Evolutionary conservation across 345 rosid species (phyloP).

Genomic region (Euphorbia tirucalli): DNA sequence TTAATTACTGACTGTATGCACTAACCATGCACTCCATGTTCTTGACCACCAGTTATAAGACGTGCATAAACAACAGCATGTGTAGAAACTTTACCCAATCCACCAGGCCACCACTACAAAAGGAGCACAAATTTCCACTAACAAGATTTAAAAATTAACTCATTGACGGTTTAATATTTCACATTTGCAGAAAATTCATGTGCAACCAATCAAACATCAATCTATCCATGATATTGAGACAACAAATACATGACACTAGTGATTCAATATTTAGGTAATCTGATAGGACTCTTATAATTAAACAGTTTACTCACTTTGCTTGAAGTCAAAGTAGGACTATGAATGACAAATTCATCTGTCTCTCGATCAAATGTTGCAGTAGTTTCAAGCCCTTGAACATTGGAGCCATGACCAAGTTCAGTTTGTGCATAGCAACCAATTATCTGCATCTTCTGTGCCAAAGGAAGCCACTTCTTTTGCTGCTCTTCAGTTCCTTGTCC

Average conservation of each 20-base stretch:
- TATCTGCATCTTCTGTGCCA: slow-evolving; percentile 93
- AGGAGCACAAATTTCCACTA: slow-evolving; percentile 7
- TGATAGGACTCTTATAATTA: not conserved
- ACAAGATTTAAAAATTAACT: not conserved
- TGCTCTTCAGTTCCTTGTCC: slow-evolving; percentile 98
- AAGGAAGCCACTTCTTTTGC: slow-evolving; percentile 85
- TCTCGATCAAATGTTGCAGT: slow-evolving; percentile 93
- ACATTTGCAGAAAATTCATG: not conserved
- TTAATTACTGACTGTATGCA: not conserved
- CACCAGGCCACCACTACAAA: slow-evolving; percentile 99
- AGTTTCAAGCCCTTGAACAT: slow-evolving; percentile 98
- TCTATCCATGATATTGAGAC: not conserved
- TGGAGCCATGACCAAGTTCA: slow-evolving; percentile 99
- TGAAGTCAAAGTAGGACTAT: slow-evolving; percentile 94
- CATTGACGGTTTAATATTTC: not conserved
- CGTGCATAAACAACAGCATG: slow-evolving; percentile 96
- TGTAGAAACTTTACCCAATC: slow-evolving; percentile 83
- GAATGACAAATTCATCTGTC: slow-evolving; percentile 82
- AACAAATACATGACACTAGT: not conserved
- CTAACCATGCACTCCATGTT: slow-evolving; percentile 91
- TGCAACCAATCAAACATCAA: not conserved
- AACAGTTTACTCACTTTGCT: slow-evolving; percentile 59
- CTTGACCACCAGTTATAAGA: slow-evolving; percentile 67
- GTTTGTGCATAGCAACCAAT: slow-evolving; percentile 99
- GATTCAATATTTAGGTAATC: not conserved